phyloP scores from a whole-genome alignment of 2,329 filamentous ascomycete genomes.

The Orbilia brochopaga region DNA sequence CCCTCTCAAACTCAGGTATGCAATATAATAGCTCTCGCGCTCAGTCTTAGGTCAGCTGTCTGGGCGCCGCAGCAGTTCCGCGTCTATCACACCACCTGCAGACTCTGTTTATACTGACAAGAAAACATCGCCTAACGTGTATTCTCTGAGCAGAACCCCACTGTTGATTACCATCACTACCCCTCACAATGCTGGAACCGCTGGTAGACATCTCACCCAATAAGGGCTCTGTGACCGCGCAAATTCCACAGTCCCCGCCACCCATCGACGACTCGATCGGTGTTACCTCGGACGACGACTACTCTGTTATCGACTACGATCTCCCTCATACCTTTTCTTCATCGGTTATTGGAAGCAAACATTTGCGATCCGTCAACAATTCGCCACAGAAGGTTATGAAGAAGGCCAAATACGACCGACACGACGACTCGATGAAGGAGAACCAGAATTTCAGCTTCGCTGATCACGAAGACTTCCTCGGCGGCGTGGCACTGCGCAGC shows the following conservation, averaged over 20 bases:
- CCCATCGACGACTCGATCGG: slow-evolving; percentile 28
- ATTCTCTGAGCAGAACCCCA: slow-evolving; percentile 16
- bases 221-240: slow-evolving; percentile 45
- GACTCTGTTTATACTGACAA: slow-evolving; percentile 1
- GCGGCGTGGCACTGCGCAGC: slow-evolving; percentile 1
- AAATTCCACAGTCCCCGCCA: slow-evolving; percentile 27
- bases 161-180: not conserved
- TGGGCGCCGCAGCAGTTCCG: slow-evolving; percentile 11
- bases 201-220: slow-evolving; percentile 47
- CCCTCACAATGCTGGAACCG: slow-evolving; percentile 41
- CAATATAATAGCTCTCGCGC: slow-evolving; percentile 30
- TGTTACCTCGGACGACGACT: slow-evolving; percentile 35
- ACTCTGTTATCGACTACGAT: slow-evolving; percentile 49
- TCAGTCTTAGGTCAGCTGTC: slow-evolving; percentile 8
- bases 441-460: slow-evolving; percentile 41
- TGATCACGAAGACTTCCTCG: slow-evolving; percentile 42
- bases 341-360: slow-evolving; percentile 41
- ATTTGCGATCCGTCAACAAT: slow-evolving; percentile 36
- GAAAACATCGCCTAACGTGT: slow-evolving; percentile 23
- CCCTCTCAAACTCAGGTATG: not conserved
- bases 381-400: slow-evolving; percentile 49
- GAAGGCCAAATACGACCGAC: slow-evolving; percentile 42
- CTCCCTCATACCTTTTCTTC: slow-evolving; percentile 26
- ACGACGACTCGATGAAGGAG: slow-evolving; percentile 48
- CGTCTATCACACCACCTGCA: slow-evolving; percentile 23